A percentile compares a stretch with the other conserved stretches of the same genome.
Evolutionary conservation across 148 eudicot species (phyloP).

Genomic region (Chenopodium formosanum): DNA sequence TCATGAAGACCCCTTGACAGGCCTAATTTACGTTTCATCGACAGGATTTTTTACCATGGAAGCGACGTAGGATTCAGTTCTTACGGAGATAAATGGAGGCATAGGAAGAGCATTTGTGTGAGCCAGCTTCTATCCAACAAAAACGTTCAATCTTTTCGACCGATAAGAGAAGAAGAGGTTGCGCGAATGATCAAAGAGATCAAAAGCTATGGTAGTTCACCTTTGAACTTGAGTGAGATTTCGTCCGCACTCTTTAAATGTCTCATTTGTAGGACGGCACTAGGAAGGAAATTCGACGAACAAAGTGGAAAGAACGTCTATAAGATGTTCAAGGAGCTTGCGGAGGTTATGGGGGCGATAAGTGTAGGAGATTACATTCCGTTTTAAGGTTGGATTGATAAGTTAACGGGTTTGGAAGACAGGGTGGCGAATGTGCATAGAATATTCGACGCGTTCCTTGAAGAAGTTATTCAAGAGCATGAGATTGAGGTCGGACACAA

Average conservation of each 20-base stretch:
- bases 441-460: conserved; percentile 13
- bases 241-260: no score
- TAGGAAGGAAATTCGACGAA: background rate
- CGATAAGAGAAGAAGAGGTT: conserved; percentile 30
- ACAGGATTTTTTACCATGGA: conserved; percentile 18
- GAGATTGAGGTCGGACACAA: background rate
- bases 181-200: conserved; percentile 14
- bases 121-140: conserved; percentile 18
- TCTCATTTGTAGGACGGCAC: no score
- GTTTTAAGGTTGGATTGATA: conserved; percentile 23
- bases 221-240: conserved; percentile 26
- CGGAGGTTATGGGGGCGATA: background rate
- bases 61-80: conserved; percentile 22
- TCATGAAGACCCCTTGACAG: conserved; percentile 27
- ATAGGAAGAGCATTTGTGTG: conserved; percentile 22
- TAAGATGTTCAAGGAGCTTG: background rate
- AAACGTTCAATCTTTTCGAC: conserved; percentile 23
- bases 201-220: background rate
- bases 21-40: background rate
- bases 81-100: conserved; percentile 35
- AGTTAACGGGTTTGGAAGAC: conserved; percentile 21
- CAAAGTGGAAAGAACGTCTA: background rate
- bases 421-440: conserved; percentile 1
- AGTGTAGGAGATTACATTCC: conserved; percentile 18
- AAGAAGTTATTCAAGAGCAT: conserved; percentile 6